Conservation (phyloP, 2,329 filamentous ascomycete genomes). For the Colletotrichum sojae region DNA sequence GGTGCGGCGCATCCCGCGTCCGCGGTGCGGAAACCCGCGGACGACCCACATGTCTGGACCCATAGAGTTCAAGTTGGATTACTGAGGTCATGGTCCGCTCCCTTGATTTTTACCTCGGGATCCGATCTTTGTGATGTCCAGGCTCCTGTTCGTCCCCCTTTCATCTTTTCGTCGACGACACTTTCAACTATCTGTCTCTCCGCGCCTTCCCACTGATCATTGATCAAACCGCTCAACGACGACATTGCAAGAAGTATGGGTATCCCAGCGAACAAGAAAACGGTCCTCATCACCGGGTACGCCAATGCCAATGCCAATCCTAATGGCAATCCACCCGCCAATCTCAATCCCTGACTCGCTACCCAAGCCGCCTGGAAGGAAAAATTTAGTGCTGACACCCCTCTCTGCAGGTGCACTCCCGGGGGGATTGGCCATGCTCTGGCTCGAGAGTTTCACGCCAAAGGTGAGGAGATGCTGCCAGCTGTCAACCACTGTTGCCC, state of each 20-base stretch:
- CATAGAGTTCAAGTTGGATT: too few relatives aligned
- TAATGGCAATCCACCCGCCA: not conserved
- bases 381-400: constrained; percentile 7
- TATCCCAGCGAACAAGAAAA: constrained; percentile 50
- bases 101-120: constrained; percentile 18
- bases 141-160: constrained; percentile 1
- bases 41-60: constrained; percentile 23
- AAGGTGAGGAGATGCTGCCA: constrained; percentile 55
- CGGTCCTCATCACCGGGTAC: constrained; percentile 66
- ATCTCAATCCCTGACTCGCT: not conserved
- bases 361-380: not conserved
- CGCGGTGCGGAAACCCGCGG: constrained; percentile 20
- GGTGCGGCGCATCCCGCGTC: too few relatives aligned
- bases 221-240: too few relatives aligned
- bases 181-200: not conserved
- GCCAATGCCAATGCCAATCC: constrained; percentile 29
- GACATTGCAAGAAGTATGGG: constrained; percentile 5
- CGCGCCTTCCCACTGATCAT: not conserved
- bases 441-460: constrained; percentile 66
- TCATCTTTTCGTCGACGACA: not conserved
- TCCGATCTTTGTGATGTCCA: not conserved
- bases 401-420: constrained; percentile 64
- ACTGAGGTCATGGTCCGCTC: too few relatives aligned
- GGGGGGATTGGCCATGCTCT: constrained; percentile 71
- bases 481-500: not conserved